Evolutionary conservation across 2,329 filamentous ascomycete species (phyloP).

Genomic region (Aspergillus sp.): DNA sequence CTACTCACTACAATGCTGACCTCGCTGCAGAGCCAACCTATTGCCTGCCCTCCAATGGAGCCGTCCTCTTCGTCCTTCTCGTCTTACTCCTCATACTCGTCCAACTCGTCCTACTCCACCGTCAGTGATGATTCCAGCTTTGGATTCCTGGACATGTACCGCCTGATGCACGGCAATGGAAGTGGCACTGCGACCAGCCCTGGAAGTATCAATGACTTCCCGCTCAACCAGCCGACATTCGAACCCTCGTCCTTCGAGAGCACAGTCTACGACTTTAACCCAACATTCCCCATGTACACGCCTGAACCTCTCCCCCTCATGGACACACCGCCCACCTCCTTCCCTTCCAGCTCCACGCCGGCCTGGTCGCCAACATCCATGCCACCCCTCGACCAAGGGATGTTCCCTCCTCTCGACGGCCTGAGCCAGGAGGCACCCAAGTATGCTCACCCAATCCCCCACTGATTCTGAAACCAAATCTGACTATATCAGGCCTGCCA

Average conservation of each 20-base stretch:
- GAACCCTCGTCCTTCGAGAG: constrained; percentile 21
- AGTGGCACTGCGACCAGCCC: constrained; percentile 4
- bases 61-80: constrained; percentile 26
- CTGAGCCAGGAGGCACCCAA: constrained; percentile 29
- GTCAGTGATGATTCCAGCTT: constrained; percentile 27
- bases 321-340: constrained; percentile 16
- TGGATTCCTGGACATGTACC: constrained; percentile 24
- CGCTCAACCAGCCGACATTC: constrained; percentile 15
- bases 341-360: constrained; percentile 11
- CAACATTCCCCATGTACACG: constrained; percentile 17
- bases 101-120: constrained; percentile 25
- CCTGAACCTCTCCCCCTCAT: constrained; percentile 19
- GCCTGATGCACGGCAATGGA: constrained; percentile 7
- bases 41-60: constrained; percentile 30
- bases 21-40: constrained; percentile 17
- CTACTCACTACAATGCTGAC: not conserved
- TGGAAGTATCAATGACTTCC: constrained; percentile 13
- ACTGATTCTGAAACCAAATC: not conserved
- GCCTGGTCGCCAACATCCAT: constrained; percentile 18
- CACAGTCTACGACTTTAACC: constrained; percentile 22
- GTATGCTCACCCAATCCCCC: constrained; percentile 25
- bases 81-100: constrained; percentile 16
- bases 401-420: constrained; percentile 18
- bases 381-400: constrained; percentile 13
- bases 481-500: constrained; percentile 29